phyloP scores from a whole-genome alignment of 192 early-diverging fungal genomes.

The Coemansia sp. region DNA sequence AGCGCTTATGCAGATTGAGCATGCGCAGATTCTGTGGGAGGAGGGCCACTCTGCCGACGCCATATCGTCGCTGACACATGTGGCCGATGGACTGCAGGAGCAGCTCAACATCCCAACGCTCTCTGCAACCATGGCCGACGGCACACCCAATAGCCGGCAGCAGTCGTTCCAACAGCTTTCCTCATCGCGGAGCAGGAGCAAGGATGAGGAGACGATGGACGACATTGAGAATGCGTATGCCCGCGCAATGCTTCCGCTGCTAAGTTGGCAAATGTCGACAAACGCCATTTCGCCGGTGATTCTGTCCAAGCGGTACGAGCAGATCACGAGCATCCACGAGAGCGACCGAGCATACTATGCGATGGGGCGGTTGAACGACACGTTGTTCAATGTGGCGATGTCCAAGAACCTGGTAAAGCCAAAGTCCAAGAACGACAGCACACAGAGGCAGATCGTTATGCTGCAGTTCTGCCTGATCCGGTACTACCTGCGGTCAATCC shows the following conservation, averaged over 20 bases:
- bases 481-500: constrained; percentile 53
- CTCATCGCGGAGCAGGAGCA: neutral
- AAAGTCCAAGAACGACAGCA: constrained; percentile 22
- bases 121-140: constrained; percentile 1
- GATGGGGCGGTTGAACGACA: constrained; percentile 37
- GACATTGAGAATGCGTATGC: constrained; percentile 31
- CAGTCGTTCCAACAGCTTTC: neutral
- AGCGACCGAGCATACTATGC: constrained; percentile 49
- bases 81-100: constrained; percentile 16
- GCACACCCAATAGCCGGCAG: neutral
- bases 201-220: constrained; percentile 2
- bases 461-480: constrained; percentile 48
- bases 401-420: neutral
- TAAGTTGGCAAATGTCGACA: constrained; percentile 37
- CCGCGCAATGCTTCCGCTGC: constrained; percentile 25
- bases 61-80: constrained; percentile 30
- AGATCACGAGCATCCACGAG: constrained; percentile 28
- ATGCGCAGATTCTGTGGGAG: constrained; percentile 45
- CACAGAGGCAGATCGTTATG: constrained; percentile 18
- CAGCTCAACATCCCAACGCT: constrained; percentile 15
- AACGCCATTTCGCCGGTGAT: constrained; percentile 14
- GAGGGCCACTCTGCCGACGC: constrained; percentile 39
- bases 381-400: constrained; percentile 13
- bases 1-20: constrained; percentile 40
- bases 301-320: constrained; percentile 28